Percentiles rank a stretch among this genome's conserved stretches.
These are phyloP conservation scores for Psidium friedrichsthalianum DNA, from an alignment of 345 rosid species.

Conservation along the genomic window DNA sequence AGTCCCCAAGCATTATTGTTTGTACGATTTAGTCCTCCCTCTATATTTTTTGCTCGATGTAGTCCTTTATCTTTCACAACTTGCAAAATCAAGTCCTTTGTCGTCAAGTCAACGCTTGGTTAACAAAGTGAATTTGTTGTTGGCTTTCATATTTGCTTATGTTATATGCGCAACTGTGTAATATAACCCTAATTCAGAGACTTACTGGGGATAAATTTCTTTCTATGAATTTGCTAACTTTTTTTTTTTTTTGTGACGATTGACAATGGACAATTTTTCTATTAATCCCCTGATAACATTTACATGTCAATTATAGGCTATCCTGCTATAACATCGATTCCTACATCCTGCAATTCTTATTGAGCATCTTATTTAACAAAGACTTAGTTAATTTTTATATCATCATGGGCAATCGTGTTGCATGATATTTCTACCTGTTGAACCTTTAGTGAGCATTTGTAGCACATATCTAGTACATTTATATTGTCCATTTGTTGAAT, in stretches of 20 bases:
- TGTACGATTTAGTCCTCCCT: background rate
- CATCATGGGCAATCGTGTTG: background rate
- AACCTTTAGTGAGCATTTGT: background rate
- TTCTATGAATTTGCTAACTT: background rate
- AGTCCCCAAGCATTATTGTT: background rate
- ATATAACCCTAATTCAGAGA: background rate
- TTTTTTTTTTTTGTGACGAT: accelerated
- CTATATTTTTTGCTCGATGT: background rate
- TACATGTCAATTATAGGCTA: background rate
- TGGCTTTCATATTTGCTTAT: background rate
- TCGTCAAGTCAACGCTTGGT: background rate
- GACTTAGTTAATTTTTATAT: no score
- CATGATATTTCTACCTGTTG: accelerated
- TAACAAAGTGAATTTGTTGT: background rate
- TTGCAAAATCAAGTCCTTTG: background rate
- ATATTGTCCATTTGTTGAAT: background rate
- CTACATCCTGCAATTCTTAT: background rate
- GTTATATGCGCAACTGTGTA: background rate
- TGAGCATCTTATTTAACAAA: background rate
- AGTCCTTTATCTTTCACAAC: background rate
- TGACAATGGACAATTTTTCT: background rate
- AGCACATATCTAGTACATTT: background rate
- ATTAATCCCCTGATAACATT: background rate
- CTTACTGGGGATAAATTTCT: background rate
- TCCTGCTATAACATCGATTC: background rate